phyloP scores from a whole-genome alignment of 768 basidiomycete genomes.

The Hygrophorus russula region DNA sequence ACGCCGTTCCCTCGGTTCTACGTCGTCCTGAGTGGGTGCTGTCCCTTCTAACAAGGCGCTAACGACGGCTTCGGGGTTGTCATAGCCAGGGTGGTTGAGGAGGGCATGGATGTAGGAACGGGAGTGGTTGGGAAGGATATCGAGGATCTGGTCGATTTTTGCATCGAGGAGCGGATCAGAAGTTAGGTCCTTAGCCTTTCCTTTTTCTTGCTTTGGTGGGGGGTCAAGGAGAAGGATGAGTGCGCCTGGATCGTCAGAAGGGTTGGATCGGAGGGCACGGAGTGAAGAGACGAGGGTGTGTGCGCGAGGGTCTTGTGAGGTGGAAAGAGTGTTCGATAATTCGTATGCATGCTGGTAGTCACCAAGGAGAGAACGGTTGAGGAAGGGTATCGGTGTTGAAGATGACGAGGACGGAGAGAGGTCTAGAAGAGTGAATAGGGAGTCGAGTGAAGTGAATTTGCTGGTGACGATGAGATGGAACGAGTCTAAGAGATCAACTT shows the following conservation, averaged over 20 bases:
- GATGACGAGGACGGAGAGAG: slow-evolving; percentile 25
- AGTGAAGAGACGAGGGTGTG: slow-evolving; percentile 48
- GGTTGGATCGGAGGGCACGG: slow-evolving; percentile 22
- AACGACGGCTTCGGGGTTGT: slow-evolving; percentile 51
- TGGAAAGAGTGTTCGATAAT: slow-evolving; percentile 36
- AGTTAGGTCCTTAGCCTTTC: slow-evolving; percentile 13
- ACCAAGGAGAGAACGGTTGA: slow-evolving; percentile 53
- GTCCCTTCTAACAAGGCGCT: slow-evolving; percentile 69
- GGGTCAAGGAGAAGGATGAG: slow-evolving; percentile 54
- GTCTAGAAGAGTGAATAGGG: slow-evolving; percentile 49
- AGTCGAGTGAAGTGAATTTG: slow-evolving; percentile 42
- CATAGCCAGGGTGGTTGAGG: slow-evolving; percentile 34
- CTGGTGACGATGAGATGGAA: slow-evolving; percentile 50
- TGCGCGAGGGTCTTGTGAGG: slow-evolving; percentile 42
- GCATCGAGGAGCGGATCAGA: slow-evolving; percentile 42
- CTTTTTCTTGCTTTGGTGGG: slow-evolving; percentile 38
- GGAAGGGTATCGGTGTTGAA: slow-evolving; percentile 36
- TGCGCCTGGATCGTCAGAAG: slow-evolving; percentile 33
- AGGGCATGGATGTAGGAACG: slow-evolving; percentile 48
- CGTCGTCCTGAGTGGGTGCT: slow-evolving; percentile 30
- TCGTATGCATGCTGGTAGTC: slow-evolving; percentile 67
- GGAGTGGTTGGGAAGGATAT: slow-evolving; percentile 58
- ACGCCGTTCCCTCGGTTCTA: slow-evolving; percentile 30
- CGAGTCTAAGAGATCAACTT: slow-evolving; percentile 58
- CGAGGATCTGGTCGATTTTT: slow-evolving; percentile 59